Conservation (phyloP, 2,329 filamentous ascomycete species). For the Colletotrichum plurivorum region DNA sequence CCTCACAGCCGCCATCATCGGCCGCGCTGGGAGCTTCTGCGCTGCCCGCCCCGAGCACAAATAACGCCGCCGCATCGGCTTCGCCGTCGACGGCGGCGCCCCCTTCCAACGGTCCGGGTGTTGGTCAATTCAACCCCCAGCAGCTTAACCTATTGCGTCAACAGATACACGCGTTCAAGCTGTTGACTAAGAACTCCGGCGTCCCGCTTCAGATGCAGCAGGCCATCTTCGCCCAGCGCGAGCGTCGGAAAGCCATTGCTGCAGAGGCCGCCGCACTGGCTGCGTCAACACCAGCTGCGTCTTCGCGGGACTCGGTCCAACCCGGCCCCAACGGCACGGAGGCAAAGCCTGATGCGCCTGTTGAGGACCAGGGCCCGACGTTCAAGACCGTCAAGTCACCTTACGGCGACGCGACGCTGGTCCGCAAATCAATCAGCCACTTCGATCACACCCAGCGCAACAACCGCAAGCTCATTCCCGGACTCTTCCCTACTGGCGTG, state of each 20-base stretch:
- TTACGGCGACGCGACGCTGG: conserved; percentile 66
- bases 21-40: conserved; percentile 56
- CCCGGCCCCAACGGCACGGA: conserved; percentile 54
- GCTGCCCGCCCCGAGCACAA: conserved; percentile 47
- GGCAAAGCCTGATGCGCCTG: conserved; percentile 51
- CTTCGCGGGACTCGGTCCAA: conserved; percentile 44
- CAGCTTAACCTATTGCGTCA: conserved; percentile 84
- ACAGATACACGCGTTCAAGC: conserved; percentile 93
- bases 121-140: conserved; percentile 77
- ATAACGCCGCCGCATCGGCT: conserved; percentile 49
- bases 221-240: conserved; percentile 82
- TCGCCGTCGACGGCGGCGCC: conserved; percentile 50
- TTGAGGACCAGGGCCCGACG: conserved; percentile 56
- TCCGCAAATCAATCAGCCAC: conserved; percentile 78
- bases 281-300: conserved; percentile 47
- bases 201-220: conserved; percentile 86
- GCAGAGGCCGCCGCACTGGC: conserved; percentile 61
- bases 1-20: conserved; percentile 52
- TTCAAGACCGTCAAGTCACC: conserved; percentile 85
- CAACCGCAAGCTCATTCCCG: conserved; percentile 85
- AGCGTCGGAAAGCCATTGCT: conserved; percentile 73
- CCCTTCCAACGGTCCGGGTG: conserved; percentile 32
- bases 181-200: conserved; percentile 88
- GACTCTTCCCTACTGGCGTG: conserved; percentile 89
- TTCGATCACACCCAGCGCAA: conserved; percentile 82